Evolutionary conservation across 2,329 filamentous ascomycete genomes (phyloP).

Genomic region (Phyllosticta citrichinensis): DNA sequence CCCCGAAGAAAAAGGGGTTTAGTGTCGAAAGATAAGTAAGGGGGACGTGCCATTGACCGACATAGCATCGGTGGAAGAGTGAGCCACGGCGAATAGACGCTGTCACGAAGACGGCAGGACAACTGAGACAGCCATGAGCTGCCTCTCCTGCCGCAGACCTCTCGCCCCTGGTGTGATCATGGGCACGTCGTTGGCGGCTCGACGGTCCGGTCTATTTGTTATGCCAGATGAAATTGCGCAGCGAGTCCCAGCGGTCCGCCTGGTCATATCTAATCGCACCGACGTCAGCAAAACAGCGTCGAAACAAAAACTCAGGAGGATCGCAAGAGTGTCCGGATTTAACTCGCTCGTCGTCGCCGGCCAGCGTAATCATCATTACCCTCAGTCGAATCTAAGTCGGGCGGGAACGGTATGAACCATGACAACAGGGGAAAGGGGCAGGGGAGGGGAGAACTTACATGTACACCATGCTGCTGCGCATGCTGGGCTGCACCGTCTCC

Average conservation of each 20-base stretch:
- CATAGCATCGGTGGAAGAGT: too few species aligned
- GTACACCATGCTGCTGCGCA: slow-evolving; percentile 94
- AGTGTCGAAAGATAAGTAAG: neutral
- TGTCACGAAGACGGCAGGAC: neutral
- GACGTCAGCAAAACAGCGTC: neutral
- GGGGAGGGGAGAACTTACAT: slow-evolving; percentile 54
- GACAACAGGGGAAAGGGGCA: neutral
- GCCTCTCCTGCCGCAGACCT: too few species aligned
- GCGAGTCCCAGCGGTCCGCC: slow-evolving; percentile 78
- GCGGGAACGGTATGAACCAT: neutral
- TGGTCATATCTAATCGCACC: slow-evolving; percentile 51
- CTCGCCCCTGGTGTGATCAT: too few species aligned
- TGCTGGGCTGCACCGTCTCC: slow-evolving; percentile 78
- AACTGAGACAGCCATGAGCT: neutral
- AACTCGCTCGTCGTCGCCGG: neutral
- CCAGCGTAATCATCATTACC: neutral
- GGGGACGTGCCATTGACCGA: too few species aligned
- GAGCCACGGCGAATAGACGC: too few species aligned
- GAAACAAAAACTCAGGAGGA: neutral
- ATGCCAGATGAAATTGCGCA: slow-evolving; percentile 76
- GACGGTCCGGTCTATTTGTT: slow-evolving; percentile 47
- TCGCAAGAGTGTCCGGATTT: neutral
- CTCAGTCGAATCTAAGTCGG: neutral
- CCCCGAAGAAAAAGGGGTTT: neutral
- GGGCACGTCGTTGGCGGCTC: too few species aligned